A percentile compares a stretch with the other conserved stretches of the same genome.
Evolutionary conservation across 306 rosid species (phyloP).

Genomic region (Abrus precatorius): DNA sequence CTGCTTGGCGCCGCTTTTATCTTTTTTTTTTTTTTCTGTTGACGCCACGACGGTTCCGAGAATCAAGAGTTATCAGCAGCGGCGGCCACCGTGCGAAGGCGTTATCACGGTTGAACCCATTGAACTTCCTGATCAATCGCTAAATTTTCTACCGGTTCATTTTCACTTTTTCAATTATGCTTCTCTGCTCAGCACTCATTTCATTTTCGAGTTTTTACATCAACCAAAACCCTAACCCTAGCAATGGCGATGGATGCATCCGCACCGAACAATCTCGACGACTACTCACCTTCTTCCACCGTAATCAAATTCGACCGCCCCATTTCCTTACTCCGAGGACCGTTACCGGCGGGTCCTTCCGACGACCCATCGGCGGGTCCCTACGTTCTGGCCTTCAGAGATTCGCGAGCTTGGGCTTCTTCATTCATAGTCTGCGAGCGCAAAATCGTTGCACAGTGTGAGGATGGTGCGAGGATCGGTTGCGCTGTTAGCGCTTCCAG

Average conservation of each 20-base stretch:
- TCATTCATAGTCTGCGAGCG: conserved; percentile 67
- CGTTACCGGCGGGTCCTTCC: conserved; percentile 55
- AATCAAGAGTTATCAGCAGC: neutral
- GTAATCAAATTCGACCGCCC: conserved; percentile 64
- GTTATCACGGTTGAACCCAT: neutral
- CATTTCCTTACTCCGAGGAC: conserved; percentile 73
- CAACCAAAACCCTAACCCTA: conserved; percentile 28
- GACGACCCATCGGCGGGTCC: conserved; percentile 61
- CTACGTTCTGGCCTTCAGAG: conserved; percentile 71
- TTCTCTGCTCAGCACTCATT: neutral
- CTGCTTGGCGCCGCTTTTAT: too few relatives aligned
- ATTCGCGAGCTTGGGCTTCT: conserved; percentile 72
- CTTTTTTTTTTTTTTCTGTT: neutral
- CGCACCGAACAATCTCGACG: conserved; percentile 50
- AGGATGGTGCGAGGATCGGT: conserved; percentile 73
- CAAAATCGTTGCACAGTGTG: conserved; percentile 72
- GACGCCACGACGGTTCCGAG: neutral
- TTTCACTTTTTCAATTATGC: neutral
- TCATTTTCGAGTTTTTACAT: neutral
- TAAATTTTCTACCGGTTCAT: neutral
- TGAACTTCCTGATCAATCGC: neutral
- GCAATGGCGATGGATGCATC: conserved; percentile 48
- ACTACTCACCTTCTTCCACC: conserved; percentile 66
- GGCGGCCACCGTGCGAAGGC: neutral
- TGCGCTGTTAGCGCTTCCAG: conserved; percentile 58